Evolutionary conservation across 163 green algal species (phyloP).

Genomic region (Volvox carteri): DNA sequence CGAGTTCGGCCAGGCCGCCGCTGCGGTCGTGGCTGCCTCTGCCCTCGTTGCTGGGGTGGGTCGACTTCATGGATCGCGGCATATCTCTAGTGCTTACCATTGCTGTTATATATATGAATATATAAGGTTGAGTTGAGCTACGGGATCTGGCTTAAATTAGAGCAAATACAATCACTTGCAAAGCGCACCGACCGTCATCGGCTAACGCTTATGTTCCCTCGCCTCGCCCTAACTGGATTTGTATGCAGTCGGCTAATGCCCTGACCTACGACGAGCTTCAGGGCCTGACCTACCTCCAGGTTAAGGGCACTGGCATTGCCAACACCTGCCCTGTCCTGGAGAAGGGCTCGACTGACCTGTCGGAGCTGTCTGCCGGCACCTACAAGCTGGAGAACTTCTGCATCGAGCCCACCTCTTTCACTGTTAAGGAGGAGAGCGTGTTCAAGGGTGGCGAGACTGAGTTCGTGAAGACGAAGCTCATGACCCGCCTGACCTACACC

Average conservation of each 20-base stretch:
- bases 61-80: constrained; percentile 6
- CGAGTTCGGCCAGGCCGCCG: constrained; percentile 69
- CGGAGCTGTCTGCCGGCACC: constrained; percentile 90
- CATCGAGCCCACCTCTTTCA: constrained; percentile 97
- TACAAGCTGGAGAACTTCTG: constrained; percentile 98
- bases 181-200: neutral
- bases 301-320: constrained; percentile 97
- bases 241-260: constrained; percentile 82
- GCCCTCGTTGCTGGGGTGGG: constrained; percentile 87
- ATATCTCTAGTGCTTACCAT: neutral
- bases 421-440: constrained; percentile 88
- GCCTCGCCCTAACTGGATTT: neutral
- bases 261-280: constrained; percentile 97
- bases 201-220: neutral
- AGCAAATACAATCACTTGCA: too few relatives aligned
- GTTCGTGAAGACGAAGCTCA: constrained; percentile 99
- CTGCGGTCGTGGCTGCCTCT: constrained; percentile 75
- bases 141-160: neutral
- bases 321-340: constrained; percentile 97
- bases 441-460: constrained; percentile 92
- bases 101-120: neutral
- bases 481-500: constrained; percentile 99
- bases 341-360: constrained; percentile 69
- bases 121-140: neutral
- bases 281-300: constrained; percentile 97